A percentile compares a stretch with the other conserved stretches of the same genome.
Conservation (phyloP, 768 basidiomycete genomes). For the Trametes sanguinea region DNA sequence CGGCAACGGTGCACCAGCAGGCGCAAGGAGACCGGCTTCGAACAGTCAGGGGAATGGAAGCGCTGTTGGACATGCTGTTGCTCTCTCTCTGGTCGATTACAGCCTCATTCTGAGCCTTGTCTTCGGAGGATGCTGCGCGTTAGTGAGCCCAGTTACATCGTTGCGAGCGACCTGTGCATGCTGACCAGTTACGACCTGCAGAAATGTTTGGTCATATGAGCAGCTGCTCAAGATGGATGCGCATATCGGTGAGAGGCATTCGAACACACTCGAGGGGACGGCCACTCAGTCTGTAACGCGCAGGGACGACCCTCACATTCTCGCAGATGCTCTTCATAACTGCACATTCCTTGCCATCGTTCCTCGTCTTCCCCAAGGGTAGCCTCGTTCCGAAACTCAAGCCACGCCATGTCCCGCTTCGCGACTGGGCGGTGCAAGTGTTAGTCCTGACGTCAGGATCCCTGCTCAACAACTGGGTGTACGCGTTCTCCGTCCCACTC, state of each 20-base stretch:
- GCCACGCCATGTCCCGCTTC: conserved; percentile 66
- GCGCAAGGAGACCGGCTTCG: neutral
- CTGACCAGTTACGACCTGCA: conserved; percentile 28
- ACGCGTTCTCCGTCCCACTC: conserved; percentile 73
- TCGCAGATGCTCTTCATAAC: conserved; percentile 83
- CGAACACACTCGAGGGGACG: conserved; percentile 1
- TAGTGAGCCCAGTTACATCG: conserved; percentile 32
- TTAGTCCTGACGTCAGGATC: conserved; percentile 65
- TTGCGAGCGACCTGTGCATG: neutral
- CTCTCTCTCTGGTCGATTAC: conserved; percentile 38
- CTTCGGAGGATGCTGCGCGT: conserved; percentile 86
- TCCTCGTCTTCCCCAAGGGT: conserved; percentile 42
- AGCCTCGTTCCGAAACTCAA: conserved; percentile 54
- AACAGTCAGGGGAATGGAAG: neutral
- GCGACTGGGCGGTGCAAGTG: conserved; percentile 72
- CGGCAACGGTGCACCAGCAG: neutral
- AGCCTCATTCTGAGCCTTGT: conserved; percentile 57
- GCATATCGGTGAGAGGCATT: conserved; percentile 52
- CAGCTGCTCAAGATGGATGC: conserved; percentile 70
- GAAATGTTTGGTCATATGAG: conserved; percentile 81
- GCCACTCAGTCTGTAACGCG: no score
- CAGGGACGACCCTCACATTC: conserved; percentile 83
- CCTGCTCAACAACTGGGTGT: conserved; percentile 81
- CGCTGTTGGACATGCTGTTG: conserved; percentile 21
- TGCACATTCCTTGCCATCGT: conserved; percentile 62